phyloP scores from a whole-genome alignment of 129 eudicot species.

The Flaveria bidentis region DNA sequence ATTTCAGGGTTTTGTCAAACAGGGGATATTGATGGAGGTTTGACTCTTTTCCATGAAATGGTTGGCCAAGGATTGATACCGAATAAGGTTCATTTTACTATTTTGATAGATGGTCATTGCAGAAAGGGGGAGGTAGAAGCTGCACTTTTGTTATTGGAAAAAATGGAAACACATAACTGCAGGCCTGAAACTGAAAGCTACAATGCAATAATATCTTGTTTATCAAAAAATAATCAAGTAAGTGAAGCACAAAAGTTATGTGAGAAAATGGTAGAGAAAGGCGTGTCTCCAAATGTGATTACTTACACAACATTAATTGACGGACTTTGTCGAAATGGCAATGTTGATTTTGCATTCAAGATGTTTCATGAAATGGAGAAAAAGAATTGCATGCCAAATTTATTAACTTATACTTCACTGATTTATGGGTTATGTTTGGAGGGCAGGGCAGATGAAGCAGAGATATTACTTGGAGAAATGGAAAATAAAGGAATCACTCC shows the following conservation, averaged over 20 bases:
- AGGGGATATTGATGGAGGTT: constrained; percentile 62
- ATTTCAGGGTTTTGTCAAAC: constrained; percentile 69
- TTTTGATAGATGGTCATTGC: constrained; percentile 72
- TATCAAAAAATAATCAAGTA: constrained; percentile 46
- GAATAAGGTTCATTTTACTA: constrained; percentile 60
- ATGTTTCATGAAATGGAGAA: constrained; percentile 64
- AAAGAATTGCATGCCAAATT: constrained; percentile 60
- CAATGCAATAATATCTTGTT: constrained; percentile 64
- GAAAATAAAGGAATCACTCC: constrained; percentile 56
- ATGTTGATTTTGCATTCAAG: constrained; percentile 54
- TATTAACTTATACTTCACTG: constrained; percentile 66
- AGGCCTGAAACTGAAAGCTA: constrained; percentile 53
- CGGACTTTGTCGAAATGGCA: constrained; percentile 72
- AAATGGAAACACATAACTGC: constrained; percentile 57
- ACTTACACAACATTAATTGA: constrained; percentile 71
- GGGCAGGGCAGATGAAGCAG: constrained; percentile 68
- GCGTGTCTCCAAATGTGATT: constrained; percentile 67
- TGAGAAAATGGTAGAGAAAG: constrained; percentile 50
- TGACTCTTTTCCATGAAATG: constrained; percentile 58
- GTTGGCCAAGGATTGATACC: constrained; percentile 56
- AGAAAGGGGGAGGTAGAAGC: constrained; percentile 58
- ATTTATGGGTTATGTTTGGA: constrained; percentile 72
- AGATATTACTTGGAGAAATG: constrained; percentile 62
- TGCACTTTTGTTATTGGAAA: constrained; percentile 52
- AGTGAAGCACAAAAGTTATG: constrained; percentile 55